phyloP scores from a whole-genome alignment of 805 yeast genomes.

The Barnettozyma botsteinii region DNA sequence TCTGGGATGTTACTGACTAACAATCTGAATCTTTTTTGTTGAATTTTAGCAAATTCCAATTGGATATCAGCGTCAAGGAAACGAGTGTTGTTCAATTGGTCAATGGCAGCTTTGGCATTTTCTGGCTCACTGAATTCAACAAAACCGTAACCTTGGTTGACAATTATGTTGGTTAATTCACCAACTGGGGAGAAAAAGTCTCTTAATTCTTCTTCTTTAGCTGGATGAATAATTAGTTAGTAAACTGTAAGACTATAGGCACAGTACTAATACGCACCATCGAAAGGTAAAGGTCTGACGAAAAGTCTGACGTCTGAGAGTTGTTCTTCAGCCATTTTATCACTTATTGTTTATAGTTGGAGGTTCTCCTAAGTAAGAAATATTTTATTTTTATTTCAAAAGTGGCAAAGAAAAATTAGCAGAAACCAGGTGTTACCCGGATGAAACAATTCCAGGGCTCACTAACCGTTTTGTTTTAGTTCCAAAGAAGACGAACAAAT shows the following conservation, averaged over 20 bases:
- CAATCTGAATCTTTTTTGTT: constrained; percentile 67
- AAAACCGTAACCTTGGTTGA: constrained; percentile 82
- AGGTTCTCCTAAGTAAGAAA: background rate
- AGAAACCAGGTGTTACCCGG: background rate
- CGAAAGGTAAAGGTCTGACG: constrained; percentile 59
- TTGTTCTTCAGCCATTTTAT: constrained; percentile 19
- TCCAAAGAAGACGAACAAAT: too few species aligned
- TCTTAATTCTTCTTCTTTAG: constrained; percentile 53
- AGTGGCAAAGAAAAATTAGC: background rate
- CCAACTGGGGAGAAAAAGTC: constrained; percentile 65
- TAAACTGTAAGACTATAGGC: constrained; percentile 12
- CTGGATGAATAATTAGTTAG: constrained; percentile 14
- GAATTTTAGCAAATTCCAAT: constrained; percentile 35
- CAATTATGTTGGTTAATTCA: constrained; percentile 58
- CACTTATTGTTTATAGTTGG: background rate
- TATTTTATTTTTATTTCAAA: background rate
- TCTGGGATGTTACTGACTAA: constrained; percentile 67
- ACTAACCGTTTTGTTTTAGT: too few species aligned
- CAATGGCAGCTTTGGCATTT: constrained; percentile 69
- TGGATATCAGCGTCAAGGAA: constrained; percentile 49
- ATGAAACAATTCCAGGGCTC: background rate
- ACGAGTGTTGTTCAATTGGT: constrained; percentile 64
- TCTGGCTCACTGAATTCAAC: constrained; percentile 77
- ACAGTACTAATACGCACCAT: constrained; percentile 20
- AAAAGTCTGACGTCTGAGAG: constrained; percentile 42